A percentile compares a stretch with the other conserved stretches of the same genome.
Evolutionary conservation across 139 green algal species (phyloP).

Genomic region (Protoeuglena noctilucae): DNA sequence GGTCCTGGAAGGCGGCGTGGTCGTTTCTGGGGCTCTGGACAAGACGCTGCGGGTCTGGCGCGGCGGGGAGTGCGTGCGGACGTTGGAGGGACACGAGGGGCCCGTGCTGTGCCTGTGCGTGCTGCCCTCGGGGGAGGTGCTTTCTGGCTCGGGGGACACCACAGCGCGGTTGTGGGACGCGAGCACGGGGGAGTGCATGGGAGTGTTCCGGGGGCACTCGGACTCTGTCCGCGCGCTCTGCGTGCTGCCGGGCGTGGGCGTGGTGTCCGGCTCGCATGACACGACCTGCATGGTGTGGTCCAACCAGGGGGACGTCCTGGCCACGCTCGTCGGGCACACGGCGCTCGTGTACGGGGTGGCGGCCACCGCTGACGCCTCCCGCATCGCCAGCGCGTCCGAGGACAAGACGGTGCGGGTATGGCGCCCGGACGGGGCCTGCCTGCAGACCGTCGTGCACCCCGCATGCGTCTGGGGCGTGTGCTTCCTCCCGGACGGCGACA

Average conservation of each 20-base stretch:
- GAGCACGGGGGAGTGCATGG: conserved; percentile 22
- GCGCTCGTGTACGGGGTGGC: conserved; percentile 67
- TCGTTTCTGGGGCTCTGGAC: conserved; percentile 71
- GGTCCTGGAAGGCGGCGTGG: conserved; percentile 29
- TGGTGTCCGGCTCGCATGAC: conserved; percentile 88
- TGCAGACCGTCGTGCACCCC: conserved; percentile 58
- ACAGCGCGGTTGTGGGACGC: conserved; percentile 20
- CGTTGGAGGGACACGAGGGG: conserved; percentile 53
- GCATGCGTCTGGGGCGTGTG: conserved; percentile 74
- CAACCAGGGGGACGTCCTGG: background rate
- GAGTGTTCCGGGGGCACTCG: conserved; percentile 48
- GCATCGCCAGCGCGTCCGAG: conserved; percentile 61
- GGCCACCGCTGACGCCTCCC: conserved; percentile 4
- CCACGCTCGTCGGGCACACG: conserved; percentile 53
- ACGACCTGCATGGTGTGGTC: conserved; percentile 28
- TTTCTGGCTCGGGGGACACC: conserved; percentile 57
- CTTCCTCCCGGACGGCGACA: conserved; percentile 46
- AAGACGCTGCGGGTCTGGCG: conserved; percentile 55
- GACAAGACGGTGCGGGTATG: conserved; percentile 71
- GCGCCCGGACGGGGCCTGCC: conserved; percentile 41
- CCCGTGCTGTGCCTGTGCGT: conserved; percentile 56
- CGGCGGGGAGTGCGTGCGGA: conserved; percentile 18
- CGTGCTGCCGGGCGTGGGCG: conserved; percentile 50
- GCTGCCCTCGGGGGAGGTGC: conserved; percentile 33
- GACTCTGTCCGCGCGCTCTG: conserved; percentile 67